phyloP scores from a whole-genome alignment of 2,329 filamentous ascomycete species.

The Cladosporium halotolerans region DNA sequence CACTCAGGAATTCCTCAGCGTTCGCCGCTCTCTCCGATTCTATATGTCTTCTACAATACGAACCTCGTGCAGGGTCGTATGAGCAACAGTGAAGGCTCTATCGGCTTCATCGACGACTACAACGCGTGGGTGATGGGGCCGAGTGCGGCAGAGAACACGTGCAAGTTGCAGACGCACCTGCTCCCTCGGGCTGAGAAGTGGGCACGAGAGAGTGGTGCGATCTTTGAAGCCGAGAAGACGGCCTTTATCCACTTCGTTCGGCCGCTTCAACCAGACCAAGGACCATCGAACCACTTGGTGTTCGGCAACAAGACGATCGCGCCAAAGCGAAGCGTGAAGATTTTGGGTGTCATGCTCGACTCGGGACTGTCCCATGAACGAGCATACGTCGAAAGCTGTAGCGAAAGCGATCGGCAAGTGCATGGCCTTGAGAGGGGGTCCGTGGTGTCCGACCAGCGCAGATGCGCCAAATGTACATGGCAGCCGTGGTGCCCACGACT shows the following conservation, averaged over 20 bases:
- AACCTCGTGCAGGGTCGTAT: background rate
- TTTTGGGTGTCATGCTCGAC: background rate
- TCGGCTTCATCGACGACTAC: slow-evolving; percentile 1
- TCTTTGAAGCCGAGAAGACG: slow-evolving; percentile 5
- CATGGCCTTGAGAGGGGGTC: background rate
- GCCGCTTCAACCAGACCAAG: background rate
- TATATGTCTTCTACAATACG: slow-evolving; percentile 31
- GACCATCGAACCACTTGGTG: background rate
- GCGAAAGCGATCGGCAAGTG: background rate
- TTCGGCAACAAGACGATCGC: background rate
- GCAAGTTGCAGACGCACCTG: background rate
- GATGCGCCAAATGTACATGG: background rate
- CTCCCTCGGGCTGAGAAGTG: background rate
- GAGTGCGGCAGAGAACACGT: background rate
- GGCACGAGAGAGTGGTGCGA: background rate
- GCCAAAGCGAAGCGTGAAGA: background rate
- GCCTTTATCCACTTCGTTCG: slow-evolving; percentile 5
- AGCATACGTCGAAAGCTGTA: background rate
- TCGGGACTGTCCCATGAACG: background rate
- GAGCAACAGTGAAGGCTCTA: slow-evolving; percentile 15
- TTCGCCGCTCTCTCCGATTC: slow-evolving; percentile 28
- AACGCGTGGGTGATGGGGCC: background rate
- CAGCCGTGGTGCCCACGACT: background rate
- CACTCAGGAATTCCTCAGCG: slow-evolving; percentile 26
- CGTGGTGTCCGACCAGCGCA: background rate